phyloP scores from a whole-genome alignment of 2,329 filamentous ascomycete genomes.

The Fusarium siculi region DNA sequence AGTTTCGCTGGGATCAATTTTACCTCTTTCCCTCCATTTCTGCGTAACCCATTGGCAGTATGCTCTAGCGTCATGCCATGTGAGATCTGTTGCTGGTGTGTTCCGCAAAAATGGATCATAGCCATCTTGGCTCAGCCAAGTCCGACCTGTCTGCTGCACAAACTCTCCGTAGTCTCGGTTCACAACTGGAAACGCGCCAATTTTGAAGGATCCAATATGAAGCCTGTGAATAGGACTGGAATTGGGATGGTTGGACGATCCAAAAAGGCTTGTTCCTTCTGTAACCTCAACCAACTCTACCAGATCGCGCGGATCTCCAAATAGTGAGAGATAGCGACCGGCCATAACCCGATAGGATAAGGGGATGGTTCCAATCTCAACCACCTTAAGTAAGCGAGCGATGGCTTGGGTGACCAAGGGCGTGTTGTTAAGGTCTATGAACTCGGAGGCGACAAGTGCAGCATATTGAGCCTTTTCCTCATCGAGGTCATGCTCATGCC shows the following conservation, averaged over 20 bases:
- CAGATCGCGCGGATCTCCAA: background rate
- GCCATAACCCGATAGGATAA: background rate
- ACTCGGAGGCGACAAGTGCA: background rate
- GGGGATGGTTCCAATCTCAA: background rate
- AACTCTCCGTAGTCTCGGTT: background rate
- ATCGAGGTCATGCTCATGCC: background rate
- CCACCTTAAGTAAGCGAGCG: background rate
- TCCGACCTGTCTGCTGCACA: background rate
- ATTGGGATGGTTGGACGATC: background rate
- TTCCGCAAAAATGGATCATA: background rate
- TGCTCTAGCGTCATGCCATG: background rate
- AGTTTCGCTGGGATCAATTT: background rate
- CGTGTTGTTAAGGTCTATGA: background rate
- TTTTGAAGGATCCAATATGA: background rate
- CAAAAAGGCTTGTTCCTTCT: background rate
- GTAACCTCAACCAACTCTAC: rapidly evolving
- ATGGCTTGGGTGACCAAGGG: background rate
- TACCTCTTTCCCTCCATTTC: background rate
- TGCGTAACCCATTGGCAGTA: background rate
- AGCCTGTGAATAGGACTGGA: background rate
- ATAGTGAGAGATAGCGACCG: background rate
- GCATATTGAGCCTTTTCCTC: background rate
- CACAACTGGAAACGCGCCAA: background rate
- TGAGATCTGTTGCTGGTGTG: background rate
- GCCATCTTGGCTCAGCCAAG: background rate